Evolutionary conservation across 1,139 yeast species (phyloP).

Genomic region (Blastobotrys arbuscula): DNA sequence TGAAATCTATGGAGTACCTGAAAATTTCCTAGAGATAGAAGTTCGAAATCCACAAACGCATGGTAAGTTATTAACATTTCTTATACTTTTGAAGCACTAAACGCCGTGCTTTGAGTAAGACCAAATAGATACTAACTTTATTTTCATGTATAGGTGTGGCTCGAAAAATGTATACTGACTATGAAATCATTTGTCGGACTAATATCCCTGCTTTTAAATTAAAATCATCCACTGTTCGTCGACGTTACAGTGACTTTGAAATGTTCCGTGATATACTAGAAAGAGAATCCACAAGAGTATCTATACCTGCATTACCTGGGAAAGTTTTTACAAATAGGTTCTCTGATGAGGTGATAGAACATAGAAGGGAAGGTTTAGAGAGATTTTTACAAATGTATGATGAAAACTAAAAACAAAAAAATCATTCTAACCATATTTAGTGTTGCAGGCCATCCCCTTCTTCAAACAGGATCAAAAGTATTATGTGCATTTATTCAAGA

Average conservation of each 20-base stretch:
- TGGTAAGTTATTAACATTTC: constrained; percentile 36
- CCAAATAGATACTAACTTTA: neutral
- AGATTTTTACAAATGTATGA: constrained; percentile 54
- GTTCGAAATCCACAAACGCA: constrained; percentile 79
- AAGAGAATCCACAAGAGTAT: constrained; percentile 67
- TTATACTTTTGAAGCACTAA: neutral
- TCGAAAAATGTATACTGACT: constrained; percentile 75
- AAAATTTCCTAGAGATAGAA: constrained; percentile 87
- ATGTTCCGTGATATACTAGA: constrained; percentile 70
- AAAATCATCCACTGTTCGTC: constrained; percentile 61
- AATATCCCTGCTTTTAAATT: constrained; percentile 77
- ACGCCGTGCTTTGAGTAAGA: neutral
- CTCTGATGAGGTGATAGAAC: constrained; percentile 77
- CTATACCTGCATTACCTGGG: constrained; percentile 85
- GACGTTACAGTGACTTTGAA: constrained; percentile 90
- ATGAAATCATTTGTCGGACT: constrained; percentile 75
- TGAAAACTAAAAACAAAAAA: neutral
- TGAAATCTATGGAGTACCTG: constrained; percentile 91
- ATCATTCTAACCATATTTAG: constrained; percentile 17
- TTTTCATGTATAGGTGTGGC: constrained; percentile 36
- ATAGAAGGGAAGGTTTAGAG: constrained; percentile 78
- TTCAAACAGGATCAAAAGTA: constrained; percentile 84
- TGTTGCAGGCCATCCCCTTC: constrained; percentile 89
- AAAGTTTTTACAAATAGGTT: constrained; percentile 71
- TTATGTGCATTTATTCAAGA: constrained; percentile 84